Base-by-base conservation (phyloP, 1,284 basidiomycete species). In the Tetrapyrgos nigripes region DNA sequence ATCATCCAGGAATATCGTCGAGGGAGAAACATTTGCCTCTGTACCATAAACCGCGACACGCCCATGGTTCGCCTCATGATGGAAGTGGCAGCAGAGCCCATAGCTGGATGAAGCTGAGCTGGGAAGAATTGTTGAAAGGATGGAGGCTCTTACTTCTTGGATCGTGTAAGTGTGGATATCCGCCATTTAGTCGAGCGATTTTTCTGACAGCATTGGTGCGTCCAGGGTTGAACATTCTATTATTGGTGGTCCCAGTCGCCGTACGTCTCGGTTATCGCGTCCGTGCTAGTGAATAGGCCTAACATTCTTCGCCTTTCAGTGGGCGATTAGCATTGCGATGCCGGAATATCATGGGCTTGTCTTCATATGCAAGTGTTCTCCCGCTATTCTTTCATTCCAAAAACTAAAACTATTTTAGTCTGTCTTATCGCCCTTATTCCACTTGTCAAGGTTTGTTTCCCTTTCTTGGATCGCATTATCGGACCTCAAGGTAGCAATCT, bases 361-460 rank as follows among this genome's bases (percentile, higher is more conserved):
- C 40, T 94, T 94, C 68, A 75, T 85, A 52, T 83, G 89, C 88
- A 61, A 67, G 85, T 69, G 1, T 31, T 48, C 31, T 51, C 13
- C 45, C 14, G 31, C 31, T 33, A 14, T 33, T 21, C 5, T 40
- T 31, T 50, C 26, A 33, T 19, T 23, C 51, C 26, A 17, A 56
- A 13, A 40, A 50, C 33, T 53, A 27, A 17, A 11, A 58, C 26
- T 10, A 31, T 24, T 17, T 43, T 50, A 91, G 89, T 87, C 59
- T 88, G 83, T 59, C 76, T 89, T 57, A 71, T 91, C 29, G 80
- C 85, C 4, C 81, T 91, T 68, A 82, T 91, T 53, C 89, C 89
- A 14, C 78, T 91, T 44, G 93, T 95, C 52, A 86, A 87, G 77
- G 89, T 88, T 65, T 29, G 71, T 65, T 33, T 33, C 27, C n/a